Percentiles rank a stretch among this genome's conserved stretches.
phyloP scores from a whole-genome alignment of 2,329 filamentous ascomycete species.

The Hirsutella thompsonii region DNA sequence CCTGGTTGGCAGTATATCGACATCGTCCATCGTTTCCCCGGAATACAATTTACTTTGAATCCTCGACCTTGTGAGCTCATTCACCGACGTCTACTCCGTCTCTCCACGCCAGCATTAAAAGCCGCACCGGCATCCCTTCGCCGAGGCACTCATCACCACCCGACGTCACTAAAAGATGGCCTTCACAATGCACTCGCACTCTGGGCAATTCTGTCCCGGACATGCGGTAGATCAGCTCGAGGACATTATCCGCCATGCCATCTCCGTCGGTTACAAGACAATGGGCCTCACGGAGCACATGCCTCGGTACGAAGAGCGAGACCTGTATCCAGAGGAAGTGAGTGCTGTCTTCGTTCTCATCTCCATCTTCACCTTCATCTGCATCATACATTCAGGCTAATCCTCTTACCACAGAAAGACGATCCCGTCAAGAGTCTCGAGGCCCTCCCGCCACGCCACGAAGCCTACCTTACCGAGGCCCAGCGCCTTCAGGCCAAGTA shows the following conservation, averaged over 20 bases:
- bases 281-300: conserved; percentile 94
- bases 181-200: conserved; percentile 96
- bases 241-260: conserved; percentile 67
- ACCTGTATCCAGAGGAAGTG: conserved; percentile 90
- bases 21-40: no score
- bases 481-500: conserved; percentile 59
- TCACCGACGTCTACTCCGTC: no score
- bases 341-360: conserved; percentile 3
- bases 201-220: conserved; percentile 86
- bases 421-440: conserved; percentile 34
- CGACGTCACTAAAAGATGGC: no score
- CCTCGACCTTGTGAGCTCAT: no score
- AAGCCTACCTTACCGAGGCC: conserved; percentile 66
- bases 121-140: no score
- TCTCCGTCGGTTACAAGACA: conserved; percentile 63
- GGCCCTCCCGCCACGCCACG: conserved; percentile 42
- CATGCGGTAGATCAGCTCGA: conserved; percentile 82
- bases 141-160: no score
- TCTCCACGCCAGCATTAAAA: no score
- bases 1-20: no score
- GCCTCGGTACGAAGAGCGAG: conserved; percentile 58
- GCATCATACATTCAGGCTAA: conserved; percentile 2
- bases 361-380: background rate
- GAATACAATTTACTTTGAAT: no score
- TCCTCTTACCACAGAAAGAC: conserved; percentile 26